Conservation (phyloP, 768 basidiomycete species). For the Mycena crocata region DNA sequence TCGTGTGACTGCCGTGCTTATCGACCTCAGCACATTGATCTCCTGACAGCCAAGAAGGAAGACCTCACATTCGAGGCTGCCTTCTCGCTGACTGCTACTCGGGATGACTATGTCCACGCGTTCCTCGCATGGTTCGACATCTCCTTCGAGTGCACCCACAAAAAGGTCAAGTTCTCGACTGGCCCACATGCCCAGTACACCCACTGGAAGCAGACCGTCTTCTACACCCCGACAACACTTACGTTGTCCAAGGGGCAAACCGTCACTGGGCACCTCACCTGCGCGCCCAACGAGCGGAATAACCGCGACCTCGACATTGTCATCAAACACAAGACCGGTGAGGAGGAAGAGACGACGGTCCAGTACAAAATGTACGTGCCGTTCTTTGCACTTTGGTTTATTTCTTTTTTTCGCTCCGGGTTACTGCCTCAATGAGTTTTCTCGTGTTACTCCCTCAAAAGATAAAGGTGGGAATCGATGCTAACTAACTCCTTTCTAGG, state of each 20-base stretch:
- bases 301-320: constrained; percentile 95
- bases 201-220: constrained; percentile 98
- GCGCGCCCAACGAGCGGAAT: constrained; percentile 92
- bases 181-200: constrained; percentile 98
- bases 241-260: constrained; percentile 77
- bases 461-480: constrained; percentile 36
- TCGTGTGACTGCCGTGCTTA: constrained; percentile 8
- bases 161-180: constrained; percentile 94
- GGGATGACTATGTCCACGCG: constrained; percentile 96
- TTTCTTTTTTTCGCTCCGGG: constrained; percentile 22
- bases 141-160: constrained; percentile 95
- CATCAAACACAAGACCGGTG: constrained; percentile 72
- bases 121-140: constrained; percentile 99
- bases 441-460: too few species aligned
- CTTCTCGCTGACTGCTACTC: constrained; percentile 83
- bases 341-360: constrained; percentile 54
- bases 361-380: constrained; percentile 89
- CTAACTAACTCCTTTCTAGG: constrained; percentile 71
- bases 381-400: constrained; percentile 29
- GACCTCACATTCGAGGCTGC: constrained; percentile 88
- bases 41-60: constrained; percentile 93
- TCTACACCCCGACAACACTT: constrained; percentile 90
- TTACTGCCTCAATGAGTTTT: constrained; percentile 38
- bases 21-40: constrained; percentile 78
- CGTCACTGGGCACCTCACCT: constrained; percentile 78